Base-by-base conservation (phyloP, 352 stramenopile genomes). In the Phytophthora sojae region DNA sequence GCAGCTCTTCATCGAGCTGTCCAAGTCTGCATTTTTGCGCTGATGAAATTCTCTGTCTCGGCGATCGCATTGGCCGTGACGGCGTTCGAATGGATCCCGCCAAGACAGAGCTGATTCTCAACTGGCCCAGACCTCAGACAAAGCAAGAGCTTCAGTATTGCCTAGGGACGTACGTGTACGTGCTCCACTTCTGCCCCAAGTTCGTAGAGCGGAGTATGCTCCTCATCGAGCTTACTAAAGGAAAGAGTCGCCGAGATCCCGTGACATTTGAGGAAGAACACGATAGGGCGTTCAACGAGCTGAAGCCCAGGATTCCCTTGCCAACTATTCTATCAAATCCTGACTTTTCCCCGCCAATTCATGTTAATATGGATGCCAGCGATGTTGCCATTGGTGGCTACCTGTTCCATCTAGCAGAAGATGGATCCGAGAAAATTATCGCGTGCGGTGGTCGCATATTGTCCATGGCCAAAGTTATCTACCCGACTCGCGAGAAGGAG, bases 1-100 rank as follows among this genome's bases (percentile, higher is more conserved):
- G 12, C 12, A 58, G 9, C 37, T 45, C 0, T 71, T 45, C 15
- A 23, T 66, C 5, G 62, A 71, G 3, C 26, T 67, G 8, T 51
- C 49, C 2, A 71, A 66, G 12, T 61, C 50, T 6, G 55, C 51
- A 39, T 72, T 72, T 5, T 72, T n/a, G 42, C 19, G 19, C 57
- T 2, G 29, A 9, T 2, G 57, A 67, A 6, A 71, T 54, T n/a
- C 57, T 49, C 7, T 65, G 50, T 30, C 19, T 60, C n/a, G 53
- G 32, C 37, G 37, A 45, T 45, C 37, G 37, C 37, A 45, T 45
- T 19, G 12, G 37, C 37, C 3, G 14, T 32, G 37, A 71, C 1
- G 56, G 56, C 15, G 21, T 71, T n/a, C 19, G 35, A 32, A 66
- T 71, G n/a, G 56, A 64, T 26, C 56, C 37, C 2, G 23, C 29